Percentiles rank a stretch among this genome's conserved stretches.
Conservation (phyloP, 179 eudicot genomes). For the Spergularia azorica region DNA sequence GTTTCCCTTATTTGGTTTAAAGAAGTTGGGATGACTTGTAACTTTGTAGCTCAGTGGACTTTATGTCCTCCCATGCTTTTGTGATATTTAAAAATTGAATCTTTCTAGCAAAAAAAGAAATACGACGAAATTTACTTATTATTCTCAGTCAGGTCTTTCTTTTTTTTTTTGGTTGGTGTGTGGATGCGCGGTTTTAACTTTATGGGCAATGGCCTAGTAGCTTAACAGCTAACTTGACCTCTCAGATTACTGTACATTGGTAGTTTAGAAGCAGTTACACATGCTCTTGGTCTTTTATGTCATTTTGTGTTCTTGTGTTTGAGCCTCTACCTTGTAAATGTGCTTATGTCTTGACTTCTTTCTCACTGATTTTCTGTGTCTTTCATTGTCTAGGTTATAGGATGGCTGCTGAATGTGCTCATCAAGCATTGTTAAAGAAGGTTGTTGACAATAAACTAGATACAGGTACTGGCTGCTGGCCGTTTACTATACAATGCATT, state of each 20-base stretch:
- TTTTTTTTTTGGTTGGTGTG: too few relatives aligned
- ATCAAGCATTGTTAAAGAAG: constrained; percentile 66
- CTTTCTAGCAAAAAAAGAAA: too few relatives aligned
- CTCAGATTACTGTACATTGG: neutral
- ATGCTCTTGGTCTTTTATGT: neutral
- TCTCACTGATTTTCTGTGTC: neutral
- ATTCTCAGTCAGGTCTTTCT: too few relatives aligned
- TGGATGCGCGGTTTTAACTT: neutral
- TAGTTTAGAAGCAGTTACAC: neutral
- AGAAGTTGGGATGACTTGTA: too few relatives aligned
- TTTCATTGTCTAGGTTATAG: constrained; percentile 62
- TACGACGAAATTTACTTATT: too few relatives aligned
- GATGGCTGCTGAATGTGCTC: constrained; percentile 97
- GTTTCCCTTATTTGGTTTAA: too few relatives aligned
- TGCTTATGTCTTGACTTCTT: constrained; percentile 27
- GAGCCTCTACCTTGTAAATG: constrained; percentile 15
- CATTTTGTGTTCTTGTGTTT: constrained; percentile 7
- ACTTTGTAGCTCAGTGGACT: too few relatives aligned
- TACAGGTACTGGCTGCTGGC: constrained; percentile 52
- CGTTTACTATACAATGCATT: neutral
- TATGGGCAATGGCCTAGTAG: neutral
- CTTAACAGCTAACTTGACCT: neutral
- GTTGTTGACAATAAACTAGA: constrained; percentile 85
- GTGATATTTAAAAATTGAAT: too few relatives aligned
- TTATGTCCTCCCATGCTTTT: too few relatives aligned